Base-by-base conservation (phyloP, 495 filamentous ascomycete species). In the Pseudomonodictys pantanalensis region DNA sequence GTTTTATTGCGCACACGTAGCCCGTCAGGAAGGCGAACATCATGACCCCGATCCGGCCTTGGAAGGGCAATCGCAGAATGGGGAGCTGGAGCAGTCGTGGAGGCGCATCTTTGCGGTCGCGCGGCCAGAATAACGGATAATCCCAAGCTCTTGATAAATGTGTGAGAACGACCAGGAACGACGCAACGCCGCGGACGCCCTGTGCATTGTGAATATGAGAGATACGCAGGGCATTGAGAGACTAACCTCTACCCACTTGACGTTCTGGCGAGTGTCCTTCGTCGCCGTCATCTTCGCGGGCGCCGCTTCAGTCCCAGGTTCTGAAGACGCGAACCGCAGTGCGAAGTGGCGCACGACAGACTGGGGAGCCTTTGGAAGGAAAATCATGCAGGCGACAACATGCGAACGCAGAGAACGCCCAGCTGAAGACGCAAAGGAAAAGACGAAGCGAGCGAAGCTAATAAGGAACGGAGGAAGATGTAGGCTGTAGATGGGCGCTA, bases 11-110 rank as follows among this genome's bases (percentile, higher is more conserved):
- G 67, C 83, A 86, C 23, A 88, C 84, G 61, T 86, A 88, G 47
- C 84, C 85, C 17, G 85, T 85, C 38, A 88, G 76, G 57, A 88
- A 79, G 47, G 80, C 77, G 74, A 88, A 88, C 51, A 86, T 82
- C 28, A 83, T 79, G 18, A 88, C 83, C 47, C 85, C 83, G 26
- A 86, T 66, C 2, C 62, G 43, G 81, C 83, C 85, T 69, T 87
- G 84, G 69, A 80, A 78, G 41, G 83, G 76, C 43, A 86, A 79
- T 32, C 85, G 83, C 10, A 87, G 62, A 45, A 84, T 73, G 9
- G 84, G 83, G 56, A 76, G 74, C 67, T 88, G 84, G 17, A 87
- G 72, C 10, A 84, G 56, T 28, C 78, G 78, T 8, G 83, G 78
- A 0, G 73, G 50, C 2, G 69, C 67, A 29, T 77, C 77, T 55